Evolutionary conservation across 371 early-diverging fungal species (phyloP).

Genomic region (Funneliformis caledonium): DNA sequence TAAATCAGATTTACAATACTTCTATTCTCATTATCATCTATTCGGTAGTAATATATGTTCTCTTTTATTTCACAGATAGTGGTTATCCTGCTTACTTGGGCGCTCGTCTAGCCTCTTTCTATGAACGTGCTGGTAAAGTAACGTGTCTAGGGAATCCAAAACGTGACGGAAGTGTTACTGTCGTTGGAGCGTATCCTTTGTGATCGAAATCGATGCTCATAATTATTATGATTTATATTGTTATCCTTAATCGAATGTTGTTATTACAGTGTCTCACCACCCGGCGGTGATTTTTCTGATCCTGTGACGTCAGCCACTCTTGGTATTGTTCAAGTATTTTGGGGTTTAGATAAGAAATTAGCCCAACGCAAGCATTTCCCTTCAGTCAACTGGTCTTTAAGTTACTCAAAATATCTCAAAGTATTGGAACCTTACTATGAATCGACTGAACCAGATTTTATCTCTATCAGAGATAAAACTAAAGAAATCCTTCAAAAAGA

Average conservation of each 20-base stretch:
- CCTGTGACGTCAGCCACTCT: conserved; percentile 99
- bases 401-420: conserved; percentile 99
- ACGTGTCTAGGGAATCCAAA: conserved; percentile 95
- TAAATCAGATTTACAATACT: background rate
- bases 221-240: conserved; percentile 14
- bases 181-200: conserved; percentile 92
- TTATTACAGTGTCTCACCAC: conserved; percentile 90
- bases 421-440: conserved; percentile 98
- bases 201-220: conserved; percentile 33
- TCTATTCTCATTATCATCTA: conserved; percentile 24
- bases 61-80: conserved; percentile 63
- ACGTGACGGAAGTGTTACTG: conserved; percentile 97
- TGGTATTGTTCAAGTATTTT: conserved; percentile 99
- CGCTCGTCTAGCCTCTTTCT: conserved; percentile 99
- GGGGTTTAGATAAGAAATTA: conserved; percentile 99
- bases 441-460: conserved; percentile 93
- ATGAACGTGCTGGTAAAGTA: conserved; percentile 99
- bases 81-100: conserved; percentile 99
- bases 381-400: conserved; percentile 99
- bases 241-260: background rate
- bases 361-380: conserved; percentile 99
- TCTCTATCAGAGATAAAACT: conserved; percentile 88
- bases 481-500: conserved; percentile 99
- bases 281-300: conserved; percentile 99
- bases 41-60: background rate